Conservation (phyloP, 176 grass and related monocot species). For the Guadua angustifolia region DNA sequence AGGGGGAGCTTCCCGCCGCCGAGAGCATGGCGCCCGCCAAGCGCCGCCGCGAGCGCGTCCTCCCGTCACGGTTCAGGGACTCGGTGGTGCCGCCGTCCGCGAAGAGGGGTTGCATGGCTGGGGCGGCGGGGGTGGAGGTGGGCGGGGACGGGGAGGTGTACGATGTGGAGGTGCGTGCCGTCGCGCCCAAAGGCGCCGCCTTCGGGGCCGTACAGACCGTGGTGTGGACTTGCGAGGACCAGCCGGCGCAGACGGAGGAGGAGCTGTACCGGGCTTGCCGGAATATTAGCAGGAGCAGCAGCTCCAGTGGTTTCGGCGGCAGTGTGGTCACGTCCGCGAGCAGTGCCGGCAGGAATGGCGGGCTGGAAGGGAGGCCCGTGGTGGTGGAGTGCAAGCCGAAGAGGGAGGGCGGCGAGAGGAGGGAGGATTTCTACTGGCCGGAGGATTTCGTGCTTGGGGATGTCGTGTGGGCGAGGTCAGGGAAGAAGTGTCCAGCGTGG, state of each 20-base stretch:
- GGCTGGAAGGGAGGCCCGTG: not conserved
- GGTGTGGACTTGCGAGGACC: slow-evolving; percentile 23
- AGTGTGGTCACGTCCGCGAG: slow-evolving; percentile 58
- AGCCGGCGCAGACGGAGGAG: not conserved
- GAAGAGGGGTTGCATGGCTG: slow-evolving; percentile 35
- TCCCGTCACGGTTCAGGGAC: slow-evolving; percentile 65
- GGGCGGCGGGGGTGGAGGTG: not conserved
- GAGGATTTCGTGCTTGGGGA: slow-evolving; percentile 84
- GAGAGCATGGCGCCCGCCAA: slow-evolving; percentile 43
- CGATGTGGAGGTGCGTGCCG: slow-evolving; percentile 38
- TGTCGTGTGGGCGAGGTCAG: slow-evolving; percentile 75
- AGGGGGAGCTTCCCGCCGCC: not conserved
- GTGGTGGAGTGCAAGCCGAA: slow-evolving; percentile 51
- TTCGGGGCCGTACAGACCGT: slow-evolving; percentile 41
- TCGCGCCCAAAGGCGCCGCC: slow-evolving; percentile 30
- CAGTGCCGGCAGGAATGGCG: slow-evolving; percentile 32
- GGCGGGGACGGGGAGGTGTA: slow-evolving; percentile 38
- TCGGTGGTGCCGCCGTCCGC: slow-evolving; percentile 31
- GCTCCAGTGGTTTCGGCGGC: slow-evolving; percentile 26
- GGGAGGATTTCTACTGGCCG: slow-evolving; percentile 55
- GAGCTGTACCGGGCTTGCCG: slow-evolving; percentile 52
- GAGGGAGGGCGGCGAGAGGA: slow-evolving; percentile 52
- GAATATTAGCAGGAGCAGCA: slow-evolving; percentile 46
- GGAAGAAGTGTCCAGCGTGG: slow-evolving; percentile 79
- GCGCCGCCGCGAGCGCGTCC: slow-evolving; percentile 56